Base-by-base conservation (phyloP, 176 grass and related monocot genomes). In the Avena atlantica region DNA sequence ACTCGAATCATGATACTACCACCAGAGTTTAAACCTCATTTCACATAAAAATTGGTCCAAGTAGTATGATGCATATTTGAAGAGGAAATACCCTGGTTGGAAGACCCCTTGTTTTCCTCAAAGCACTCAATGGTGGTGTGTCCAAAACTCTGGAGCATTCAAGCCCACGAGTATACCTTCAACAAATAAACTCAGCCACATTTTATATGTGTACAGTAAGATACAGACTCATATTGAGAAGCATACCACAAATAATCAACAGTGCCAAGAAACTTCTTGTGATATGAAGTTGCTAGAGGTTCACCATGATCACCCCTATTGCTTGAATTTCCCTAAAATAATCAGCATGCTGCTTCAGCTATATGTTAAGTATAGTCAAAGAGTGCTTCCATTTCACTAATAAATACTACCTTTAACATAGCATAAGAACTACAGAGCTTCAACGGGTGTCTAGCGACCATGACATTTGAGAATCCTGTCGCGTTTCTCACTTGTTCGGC, bases 191-290 rank as follows among this genome's bases (percentile, higher is more conserved):
- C 25, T 53, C 70, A 86, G 78, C 57, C 5, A 84, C 37, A 47
- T 61, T 82, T 58, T 70, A 58, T 10, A 58, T 29, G 17, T 47
- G 16, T 47, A 40, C 8, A 71, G 47, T 12, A 74, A 70, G 23
- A 76, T 65, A 25, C 25, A 80, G 15, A 20, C 2, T 79, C 50
- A 48, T 20, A 64, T 20, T 85, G 76, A 82, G 63, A 74, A 56
- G 71, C 80, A 84, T 91, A 95, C 95, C 93, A 98, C 21, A 93
- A 75, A 91, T 98, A 98, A 90, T 98, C 96, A 70, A 98, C 96
- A 12, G 96, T 98, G 53, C 96, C 96, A 37, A 93, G 65, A 87
- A 98, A 95, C 75, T 90, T 96, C 17, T 91, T 95, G 75, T 98
- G 96, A 74, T 83, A 96, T 42, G 93, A 92, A 64, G 96, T 98